Percentiles rank a stretch among this genome's conserved stretches.
These are phyloP conservation scores for Tribonema minus DNA, from an alignment of 108 stramenopile genomes.

Conservation along the genomic window DNA sequence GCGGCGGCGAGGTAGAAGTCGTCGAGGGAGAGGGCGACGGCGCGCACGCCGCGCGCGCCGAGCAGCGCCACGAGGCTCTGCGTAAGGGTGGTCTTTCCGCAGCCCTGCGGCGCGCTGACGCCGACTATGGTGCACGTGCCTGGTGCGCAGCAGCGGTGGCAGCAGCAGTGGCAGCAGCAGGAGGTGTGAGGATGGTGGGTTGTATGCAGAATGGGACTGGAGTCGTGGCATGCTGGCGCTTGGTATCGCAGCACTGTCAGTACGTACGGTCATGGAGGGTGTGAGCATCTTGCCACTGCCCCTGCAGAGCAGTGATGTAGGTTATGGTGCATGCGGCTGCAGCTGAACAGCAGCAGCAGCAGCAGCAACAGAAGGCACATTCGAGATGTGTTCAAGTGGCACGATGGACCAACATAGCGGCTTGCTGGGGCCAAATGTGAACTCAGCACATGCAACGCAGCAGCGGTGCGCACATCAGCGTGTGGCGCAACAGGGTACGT, in stretches of 20 bases:
- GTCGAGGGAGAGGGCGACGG: constrained; percentile 44
- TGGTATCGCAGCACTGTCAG: not conserved
- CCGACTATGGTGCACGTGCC: constrained; percentile 32
- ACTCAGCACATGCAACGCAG: too few species aligned
- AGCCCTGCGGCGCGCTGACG: constrained; percentile 45
- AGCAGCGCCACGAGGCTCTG: constrained; percentile 17
- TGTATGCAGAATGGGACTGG: not conserved
- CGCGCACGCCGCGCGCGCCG: not conserved
- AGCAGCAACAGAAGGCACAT: too few species aligned
- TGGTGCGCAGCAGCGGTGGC: not conserved
- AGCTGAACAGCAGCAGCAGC: not conserved
- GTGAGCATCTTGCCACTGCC: too few species aligned
- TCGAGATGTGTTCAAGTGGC: too few species aligned
- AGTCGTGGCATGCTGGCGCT: not conserved
- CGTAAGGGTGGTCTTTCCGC: constrained; percentile 51
- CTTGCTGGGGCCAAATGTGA: too few species aligned
- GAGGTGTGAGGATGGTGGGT: not conserved
- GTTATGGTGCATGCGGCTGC: not conserved
- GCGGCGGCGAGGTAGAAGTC: constrained; percentile 52
- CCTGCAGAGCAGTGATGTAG: not conserved
- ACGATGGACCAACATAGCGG: too few species aligned
- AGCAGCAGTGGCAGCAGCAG: too few species aligned
- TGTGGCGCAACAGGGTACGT: too few species aligned
- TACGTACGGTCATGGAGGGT: not conserved
- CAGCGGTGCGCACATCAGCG: too few species aligned